Conservation (phyloP, 148 eudicot genomes). For the Nepenthes mirabilis region DNA sequence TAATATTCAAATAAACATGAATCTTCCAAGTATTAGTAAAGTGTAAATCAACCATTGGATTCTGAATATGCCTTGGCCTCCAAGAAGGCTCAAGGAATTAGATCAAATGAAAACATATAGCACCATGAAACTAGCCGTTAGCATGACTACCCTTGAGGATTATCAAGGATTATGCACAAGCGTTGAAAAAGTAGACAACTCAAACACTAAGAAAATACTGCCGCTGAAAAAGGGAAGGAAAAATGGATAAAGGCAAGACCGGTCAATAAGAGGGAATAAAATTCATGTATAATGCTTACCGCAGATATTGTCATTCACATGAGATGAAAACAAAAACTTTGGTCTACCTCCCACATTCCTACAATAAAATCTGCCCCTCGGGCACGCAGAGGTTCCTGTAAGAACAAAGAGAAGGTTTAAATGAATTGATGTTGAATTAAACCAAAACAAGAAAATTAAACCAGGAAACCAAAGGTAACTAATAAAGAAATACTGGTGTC, state of each 20-base stretch:
- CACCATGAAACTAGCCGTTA: too few species aligned
- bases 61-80: too few species aligned
- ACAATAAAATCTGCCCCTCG: slow-evolving; percentile 72
- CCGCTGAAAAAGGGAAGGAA: neutral
- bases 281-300: slow-evolving; percentile 32
- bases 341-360: slow-evolving; percentile 75
- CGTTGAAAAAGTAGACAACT: too few species aligned
- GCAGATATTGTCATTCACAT: slow-evolving; percentile 77
- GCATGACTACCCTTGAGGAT: too few species aligned
- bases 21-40: too few species aligned
- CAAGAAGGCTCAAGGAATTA: too few species aligned
- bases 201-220: neutral
- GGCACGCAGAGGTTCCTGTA: slow-evolving; percentile 88
- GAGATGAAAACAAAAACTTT: slow-evolving; percentile 70
- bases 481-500: neutral
- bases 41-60: too few species aligned
- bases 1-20: too few species aligned
- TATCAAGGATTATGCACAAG: too few species aligned
- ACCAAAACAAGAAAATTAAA: neutral
- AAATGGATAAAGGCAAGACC: neutral
- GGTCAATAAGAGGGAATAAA: neutral
- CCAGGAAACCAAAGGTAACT: neutral
- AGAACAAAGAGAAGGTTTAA: slow-evolving; percentile 4
- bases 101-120: too few species aligned
- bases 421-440: neutral